A percentile compares a stretch with the other conserved stretches of the same genome.
Evolutionary conservation across 768 basidiomycete species (phyloP).

Genomic region (Pleurotus salmoneostramineus): DNA sequence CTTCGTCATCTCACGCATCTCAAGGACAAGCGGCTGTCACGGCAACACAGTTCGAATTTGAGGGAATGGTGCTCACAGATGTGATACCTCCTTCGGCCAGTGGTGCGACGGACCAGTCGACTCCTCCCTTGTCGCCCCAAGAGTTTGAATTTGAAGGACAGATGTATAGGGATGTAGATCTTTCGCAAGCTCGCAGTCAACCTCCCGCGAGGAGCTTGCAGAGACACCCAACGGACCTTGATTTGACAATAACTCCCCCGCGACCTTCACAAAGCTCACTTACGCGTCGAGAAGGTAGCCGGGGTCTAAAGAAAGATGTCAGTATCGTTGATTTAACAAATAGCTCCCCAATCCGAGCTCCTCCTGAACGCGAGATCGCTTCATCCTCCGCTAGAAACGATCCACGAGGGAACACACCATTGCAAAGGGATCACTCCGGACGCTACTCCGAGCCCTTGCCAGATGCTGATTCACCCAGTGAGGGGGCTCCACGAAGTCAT

Average conservation of each 20-base stretch:
- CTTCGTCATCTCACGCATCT: too few relatives aligned
- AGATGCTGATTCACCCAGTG: not conserved
- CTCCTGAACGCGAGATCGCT: not conserved
- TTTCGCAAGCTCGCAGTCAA: not conserved
- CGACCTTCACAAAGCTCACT: not conserved
- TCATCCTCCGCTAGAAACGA: not conserved
- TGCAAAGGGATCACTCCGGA: not conserved
- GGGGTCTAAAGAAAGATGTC: not conserved
- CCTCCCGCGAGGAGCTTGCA: not conserved
- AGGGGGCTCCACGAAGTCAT: constrained; percentile 4
- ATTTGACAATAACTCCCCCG: not conserved
- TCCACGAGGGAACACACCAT: not conserved
- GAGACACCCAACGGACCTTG: not conserved
- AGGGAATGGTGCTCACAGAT: not conserved
- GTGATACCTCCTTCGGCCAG: not conserved
- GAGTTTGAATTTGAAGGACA: not conserved
- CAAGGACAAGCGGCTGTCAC: not conserved
- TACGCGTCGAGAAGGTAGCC: not conserved
- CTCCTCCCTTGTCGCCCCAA: not conserved
- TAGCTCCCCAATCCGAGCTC: not conserved
- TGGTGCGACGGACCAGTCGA: not conserved
- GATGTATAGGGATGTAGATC: not conserved
- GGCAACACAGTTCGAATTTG: not conserved
- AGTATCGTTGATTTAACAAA: constrained; percentile 1
- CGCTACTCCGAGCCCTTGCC: not conserved